Base-by-base conservation (phyloP, 768 basidiomycete genomes). In the Tricholoma matsutake region DNA sequence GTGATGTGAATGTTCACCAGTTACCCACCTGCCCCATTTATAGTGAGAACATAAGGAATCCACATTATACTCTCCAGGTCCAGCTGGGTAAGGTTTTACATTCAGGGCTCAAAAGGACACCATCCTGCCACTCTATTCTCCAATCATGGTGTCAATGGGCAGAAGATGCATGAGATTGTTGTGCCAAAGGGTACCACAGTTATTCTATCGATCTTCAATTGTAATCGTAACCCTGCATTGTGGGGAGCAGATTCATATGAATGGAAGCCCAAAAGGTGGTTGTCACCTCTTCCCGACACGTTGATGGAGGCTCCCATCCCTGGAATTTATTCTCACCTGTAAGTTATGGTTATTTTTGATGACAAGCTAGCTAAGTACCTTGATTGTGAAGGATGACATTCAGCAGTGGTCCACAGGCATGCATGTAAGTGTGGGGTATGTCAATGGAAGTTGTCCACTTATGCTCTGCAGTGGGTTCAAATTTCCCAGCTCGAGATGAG, bases 401-500 rank as follows among this genome's bases (percentile, higher is more conserved):
- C 68, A 58, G 77, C 8, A 78, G 74, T 39, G 80, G 80, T 18
- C 71, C 73, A 10, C 69, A 79, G 20, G 71, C 79, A 6, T 82
- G 81, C 75, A 79, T 82, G 79, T 79, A 53, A 56, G 78, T 73
- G 25, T 16, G 16, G 16, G 11, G 4, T 2, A 34, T 16, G 20
- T 45, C 31, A 20, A 41, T 35, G 20, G 34, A 28, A 57, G 1
- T 35, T n/a, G 22, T 34, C 22, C 25, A 32, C 47, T 54, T 41
- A 37, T 54, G n/a, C 49, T 9, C 29, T 52, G 28, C 58, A 81
- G 80, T 32, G 83, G 82, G 0, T 82, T 83, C 72, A 83, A 83
- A 65, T 83, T 84, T 77, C 82, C 3, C 77, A 83, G 61, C 71
- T 83, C 7, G 82, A 83, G 66, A 81, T 82, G 73, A 83, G 82